Evolutionary conservation across 192 early-diverging fungal species (phyloP), one percentile per base, ranked within the genome.

Genomic region (Chytriomyces sp.): DNA sequence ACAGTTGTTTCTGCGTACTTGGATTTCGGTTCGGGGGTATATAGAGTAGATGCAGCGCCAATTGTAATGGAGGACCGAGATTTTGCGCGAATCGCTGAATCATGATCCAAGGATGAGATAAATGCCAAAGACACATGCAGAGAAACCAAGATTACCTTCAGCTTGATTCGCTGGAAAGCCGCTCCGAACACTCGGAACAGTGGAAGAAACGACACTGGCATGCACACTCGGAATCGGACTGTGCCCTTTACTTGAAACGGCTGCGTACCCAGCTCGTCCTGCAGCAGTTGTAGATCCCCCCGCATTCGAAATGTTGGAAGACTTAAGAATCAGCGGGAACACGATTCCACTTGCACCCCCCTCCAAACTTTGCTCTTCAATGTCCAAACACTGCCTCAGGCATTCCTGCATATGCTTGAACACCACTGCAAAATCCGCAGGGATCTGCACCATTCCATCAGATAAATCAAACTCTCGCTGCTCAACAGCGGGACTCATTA

Each of bases 401-500:
- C 87, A 89, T 47, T 89, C 86, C 75, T 89, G 87, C 0, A 79
- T 72, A 61, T 89, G 87, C 46, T 70, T 50, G 20, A 89, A 82
- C 7, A 81, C 45, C 5, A 69, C 62, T 5, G 69, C 72, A 20
- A 88, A 69, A 20, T 76, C 45, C 7, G 67, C 50, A 7, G 86
- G 84, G 16, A 87, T 60, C 35, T 81, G 60, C 26, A 84, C 47
- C 13, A 6, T 11, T 50, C n/a, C 26, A 8, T 9, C 20, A 35
- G 7, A 9, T 8, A 71, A 26, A 11, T 57, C 46, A 57, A 44
- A 20, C 5, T 53, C 46, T 20, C 18, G 57, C 45, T 10, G 10
- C 7, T 43, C 7, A 20, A 8, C 20, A 26, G 2, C 16, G 8
- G 18, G 2, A 26, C 59, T 16, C 53, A 28, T 6, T 71, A 46